Conservation (phyloP, 768 basidiomycete genomes). For the Dioszegia crocea region DNA sequence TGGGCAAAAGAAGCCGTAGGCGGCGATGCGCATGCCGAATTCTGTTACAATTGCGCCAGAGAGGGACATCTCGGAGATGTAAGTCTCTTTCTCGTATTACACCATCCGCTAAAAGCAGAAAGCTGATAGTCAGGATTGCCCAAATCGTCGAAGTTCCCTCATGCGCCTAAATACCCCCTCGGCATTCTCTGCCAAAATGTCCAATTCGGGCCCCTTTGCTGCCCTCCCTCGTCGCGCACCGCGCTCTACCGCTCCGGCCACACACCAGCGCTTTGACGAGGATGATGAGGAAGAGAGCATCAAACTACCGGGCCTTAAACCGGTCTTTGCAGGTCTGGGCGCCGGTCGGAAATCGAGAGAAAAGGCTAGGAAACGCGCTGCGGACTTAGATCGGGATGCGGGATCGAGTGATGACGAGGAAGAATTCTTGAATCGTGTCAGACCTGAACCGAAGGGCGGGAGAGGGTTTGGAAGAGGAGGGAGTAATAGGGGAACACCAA, state of each 20-base stretch:
- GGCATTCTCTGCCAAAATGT: conserved; percentile 32
- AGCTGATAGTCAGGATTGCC: conserved; percentile 30
- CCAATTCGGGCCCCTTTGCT: conserved; percentile 28
- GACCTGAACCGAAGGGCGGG: neutral
- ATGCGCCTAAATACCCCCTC: conserved; percentile 25
- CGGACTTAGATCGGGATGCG: conserved; percentile 3
- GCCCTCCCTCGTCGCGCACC: conserved; percentile 3
- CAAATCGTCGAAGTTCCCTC: conserved; percentile 25
- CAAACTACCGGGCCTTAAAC: conserved; percentile 20
- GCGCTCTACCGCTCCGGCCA: neutral
- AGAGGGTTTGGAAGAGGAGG: conserved; percentile 1
- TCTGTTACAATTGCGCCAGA: conserved; percentile 44
- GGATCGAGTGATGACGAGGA: conserved; percentile 20
- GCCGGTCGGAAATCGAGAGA: conserved; percentile 32
- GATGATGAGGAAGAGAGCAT: conserved; percentile 16
- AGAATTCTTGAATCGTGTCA: conserved; percentile 17
- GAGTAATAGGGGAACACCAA: conserved; percentile 1
- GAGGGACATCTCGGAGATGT: conserved; percentile 44
- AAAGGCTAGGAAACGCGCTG: conserved; percentile 18
- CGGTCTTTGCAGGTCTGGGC: conserved; percentile 20
- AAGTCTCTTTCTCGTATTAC: conserved; percentile 7
- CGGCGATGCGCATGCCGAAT: conserved; percentile 23
- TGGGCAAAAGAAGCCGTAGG: conserved; percentile 41
- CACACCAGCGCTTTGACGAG: conserved; percentile 3
- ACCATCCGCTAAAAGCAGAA: neutral